These are phyloP conservation scores for Calocera cornea DNA, from an alignment of 768 basidiomycete genomes.

Conservation along the genomic window DNA sequence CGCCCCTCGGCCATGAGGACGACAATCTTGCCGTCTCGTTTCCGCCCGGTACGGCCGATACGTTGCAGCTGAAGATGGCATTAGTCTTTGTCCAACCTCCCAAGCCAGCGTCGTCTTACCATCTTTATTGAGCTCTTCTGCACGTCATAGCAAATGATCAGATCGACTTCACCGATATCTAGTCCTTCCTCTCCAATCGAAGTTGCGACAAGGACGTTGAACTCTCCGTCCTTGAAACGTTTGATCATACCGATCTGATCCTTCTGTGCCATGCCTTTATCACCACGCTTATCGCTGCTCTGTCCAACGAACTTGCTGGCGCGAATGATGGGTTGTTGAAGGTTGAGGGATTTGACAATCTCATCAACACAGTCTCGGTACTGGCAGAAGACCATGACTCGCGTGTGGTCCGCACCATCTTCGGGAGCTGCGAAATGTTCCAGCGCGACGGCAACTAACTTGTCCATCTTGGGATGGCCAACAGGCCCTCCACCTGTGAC, in stretches of 20 bases:
- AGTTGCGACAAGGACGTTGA: constrained; percentile 87
- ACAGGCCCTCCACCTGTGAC: constrained; percentile 36
- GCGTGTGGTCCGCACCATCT: constrained; percentile 32
- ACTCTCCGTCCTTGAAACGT: constrained; percentile 73
- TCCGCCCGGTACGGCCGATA: constrained; percentile 87
- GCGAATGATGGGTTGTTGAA: constrained; percentile 62
- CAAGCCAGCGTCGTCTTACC: constrained; percentile 36
- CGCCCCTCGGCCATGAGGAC: constrained; percentile 80
- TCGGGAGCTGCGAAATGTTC: constrained; percentile 50
- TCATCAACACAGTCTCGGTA: constrained; percentile 84
- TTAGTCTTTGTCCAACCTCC: background rate
- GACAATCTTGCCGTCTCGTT: constrained; percentile 77
- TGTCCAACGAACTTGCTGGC: constrained; percentile 86
- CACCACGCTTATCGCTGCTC: constrained; percentile 68
- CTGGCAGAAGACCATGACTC: constrained; percentile 91
- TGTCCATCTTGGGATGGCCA: constrained; percentile 85
- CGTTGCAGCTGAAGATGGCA: constrained; percentile 66
- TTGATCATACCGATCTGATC: constrained; percentile 84
- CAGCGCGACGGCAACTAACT: constrained; percentile 54
- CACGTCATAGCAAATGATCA: constrained; percentile 92
- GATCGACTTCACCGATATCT: constrained; percentile 94
- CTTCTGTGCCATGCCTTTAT: constrained; percentile 78
- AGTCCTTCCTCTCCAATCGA: constrained; percentile 97
- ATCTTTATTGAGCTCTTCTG: constrained; percentile 94
- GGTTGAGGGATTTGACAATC: constrained; percentile 65